A percentile compares a stretch with the other conserved stretches of the same genome.
Evolutionary conservation across 495 filamentous ascomycete genomes (phyloP).

Genomic region (Patellaria atrata): DNA sequence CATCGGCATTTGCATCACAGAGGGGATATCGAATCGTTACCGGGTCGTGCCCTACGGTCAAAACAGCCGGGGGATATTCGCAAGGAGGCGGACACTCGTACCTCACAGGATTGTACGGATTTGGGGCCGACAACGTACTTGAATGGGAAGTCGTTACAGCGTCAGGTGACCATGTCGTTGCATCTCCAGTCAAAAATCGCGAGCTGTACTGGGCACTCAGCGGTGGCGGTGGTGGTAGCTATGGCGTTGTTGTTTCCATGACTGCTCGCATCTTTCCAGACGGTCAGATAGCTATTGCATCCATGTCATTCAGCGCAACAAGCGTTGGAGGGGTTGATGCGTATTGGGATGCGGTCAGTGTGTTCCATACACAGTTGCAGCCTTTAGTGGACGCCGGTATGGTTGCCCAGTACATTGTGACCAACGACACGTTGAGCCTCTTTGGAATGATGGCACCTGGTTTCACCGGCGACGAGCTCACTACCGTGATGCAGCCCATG

Average conservation of each 20-base stretch:
- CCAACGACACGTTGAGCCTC: too few species aligned
- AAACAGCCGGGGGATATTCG: neutral
- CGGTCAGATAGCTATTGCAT: neutral
- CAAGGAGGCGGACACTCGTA: neutral
- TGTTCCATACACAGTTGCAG: too few species aligned
- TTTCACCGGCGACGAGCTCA: too few species aligned
- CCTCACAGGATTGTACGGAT: slow-evolving; percentile 24
- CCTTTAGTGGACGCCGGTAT: too few species aligned
- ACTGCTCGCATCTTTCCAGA: neutral
- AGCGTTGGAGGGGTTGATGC: too few species aligned
- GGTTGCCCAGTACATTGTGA: too few species aligned
- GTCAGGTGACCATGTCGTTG: slow-evolving; percentile 4
- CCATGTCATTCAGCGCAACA: slow-evolving; percentile 21
- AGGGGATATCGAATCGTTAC: slow-evolving; percentile 31
- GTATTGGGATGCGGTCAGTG: too few species aligned
- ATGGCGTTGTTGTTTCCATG: slow-evolving; percentile 4
- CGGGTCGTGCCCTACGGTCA: slow-evolving; percentile 26
- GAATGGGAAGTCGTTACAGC: slow-evolving; percentile 28
- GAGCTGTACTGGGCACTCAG: slow-evolving; percentile 6
- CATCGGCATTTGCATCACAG: slow-evolving; percentile 29
- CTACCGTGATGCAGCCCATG: too few species aligned
- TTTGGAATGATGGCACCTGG: too few species aligned
- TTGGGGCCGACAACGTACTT: slow-evolving; percentile 37
- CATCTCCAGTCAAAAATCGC: slow-evolving; percentile 8
- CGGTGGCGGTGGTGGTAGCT: slow-evolving; percentile 4